phyloP scores from a whole-genome alignment of 139 green algal species.

The Zygnema circumcarinatum region DNA sequence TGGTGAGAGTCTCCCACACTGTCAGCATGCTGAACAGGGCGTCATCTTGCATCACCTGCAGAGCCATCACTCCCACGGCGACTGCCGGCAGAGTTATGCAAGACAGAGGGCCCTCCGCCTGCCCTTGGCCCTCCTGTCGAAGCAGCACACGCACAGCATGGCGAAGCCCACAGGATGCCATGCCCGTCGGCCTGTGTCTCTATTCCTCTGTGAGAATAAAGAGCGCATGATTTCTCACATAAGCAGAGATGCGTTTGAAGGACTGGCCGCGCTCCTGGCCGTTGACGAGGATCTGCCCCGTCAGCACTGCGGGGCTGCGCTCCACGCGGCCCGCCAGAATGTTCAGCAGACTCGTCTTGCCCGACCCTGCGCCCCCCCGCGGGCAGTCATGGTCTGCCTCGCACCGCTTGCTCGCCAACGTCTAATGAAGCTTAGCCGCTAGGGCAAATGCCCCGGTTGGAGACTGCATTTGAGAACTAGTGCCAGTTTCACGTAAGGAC shows the following conservation, averaged over 20 bases:
- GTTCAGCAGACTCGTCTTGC: constrained; percentile 67
- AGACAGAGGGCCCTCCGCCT: neutral
- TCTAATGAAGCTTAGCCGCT: too few relatives aligned
- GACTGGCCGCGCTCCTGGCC: constrained; percentile 22
- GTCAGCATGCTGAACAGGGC: constrained; percentile 54
- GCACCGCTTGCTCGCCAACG: too few relatives aligned
- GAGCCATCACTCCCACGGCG: neutral
- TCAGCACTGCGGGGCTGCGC: neutral
- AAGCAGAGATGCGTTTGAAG: constrained; percentile 57
- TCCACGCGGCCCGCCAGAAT: constrained; percentile 60
- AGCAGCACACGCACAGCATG: neutral
- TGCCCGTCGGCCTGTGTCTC: neutral
- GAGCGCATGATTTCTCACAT: constrained; percentile 44
- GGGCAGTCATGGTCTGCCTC: too few relatives aligned
- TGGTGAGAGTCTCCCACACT: constrained; percentile 60
- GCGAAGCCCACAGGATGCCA: neutral
- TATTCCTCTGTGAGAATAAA: neutral
- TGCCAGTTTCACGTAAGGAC: too few relatives aligned
- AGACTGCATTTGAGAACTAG: neutral
- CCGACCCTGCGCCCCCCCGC: constrained; percentile 36
- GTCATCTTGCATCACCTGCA: constrained; percentile 65
- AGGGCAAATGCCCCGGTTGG: too few relatives aligned
- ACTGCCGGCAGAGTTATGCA: neutral
- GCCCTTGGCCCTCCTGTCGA: neutral
- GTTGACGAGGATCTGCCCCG: constrained; percentile 58